Base-by-base conservation (phyloP, 345 rosid species). In the Citrus australasica region DNA sequence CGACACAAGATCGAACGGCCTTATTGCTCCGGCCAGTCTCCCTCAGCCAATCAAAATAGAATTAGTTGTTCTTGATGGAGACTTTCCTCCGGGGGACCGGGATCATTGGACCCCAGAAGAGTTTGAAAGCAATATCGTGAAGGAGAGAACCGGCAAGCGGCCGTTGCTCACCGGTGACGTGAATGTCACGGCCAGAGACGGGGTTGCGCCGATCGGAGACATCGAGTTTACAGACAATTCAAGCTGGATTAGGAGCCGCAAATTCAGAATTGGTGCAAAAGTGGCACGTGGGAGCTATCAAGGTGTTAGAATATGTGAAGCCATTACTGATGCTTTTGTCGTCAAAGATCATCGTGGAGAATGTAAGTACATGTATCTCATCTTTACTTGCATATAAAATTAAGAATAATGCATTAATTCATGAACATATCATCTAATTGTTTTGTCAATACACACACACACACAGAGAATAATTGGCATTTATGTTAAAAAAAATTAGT, bases 261-360 rank as follows among this genome's bases (percentile, higher is more conserved):
- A 83, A 78, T 95, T 95, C 78, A 82, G 92, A 75, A 83, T 95
- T 24, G 98, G 95, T 4, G 97, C 89, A 7, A 90, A 79, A 86
- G 90, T 92, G 51, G 88, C 81, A 0, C 83, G 80, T 1, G 91
- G 92, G 71, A 83, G 85, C 78, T 71, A 73, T 56, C 89, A 83
- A 60, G 92, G 91, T 67, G 72, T 84, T 69, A 76, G 82, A 76
- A 85, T 93, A 32, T 87, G 84, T 22, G 94, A 93, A 83, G 97
- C 97, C 35, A 85, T 95, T 69, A 90, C 95, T 38, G 91, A 88
- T 80, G 86, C 98, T 9, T 93, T 93, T 71, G 71, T 80, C 22
- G 99, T 95, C 79, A 95, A 87, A 83, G 99, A 93, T 84, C 99
- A 95, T 83, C 98, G 99, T 16, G 98, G 99, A 55, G 99, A 93